A percentile compares a stretch with the other conserved stretches of the same genome.
These are phyloP conservation scores for Conticribra guillardii DNA, from an alignment of 108 stramenopile genomes.

Conservation along the genomic window DNA sequence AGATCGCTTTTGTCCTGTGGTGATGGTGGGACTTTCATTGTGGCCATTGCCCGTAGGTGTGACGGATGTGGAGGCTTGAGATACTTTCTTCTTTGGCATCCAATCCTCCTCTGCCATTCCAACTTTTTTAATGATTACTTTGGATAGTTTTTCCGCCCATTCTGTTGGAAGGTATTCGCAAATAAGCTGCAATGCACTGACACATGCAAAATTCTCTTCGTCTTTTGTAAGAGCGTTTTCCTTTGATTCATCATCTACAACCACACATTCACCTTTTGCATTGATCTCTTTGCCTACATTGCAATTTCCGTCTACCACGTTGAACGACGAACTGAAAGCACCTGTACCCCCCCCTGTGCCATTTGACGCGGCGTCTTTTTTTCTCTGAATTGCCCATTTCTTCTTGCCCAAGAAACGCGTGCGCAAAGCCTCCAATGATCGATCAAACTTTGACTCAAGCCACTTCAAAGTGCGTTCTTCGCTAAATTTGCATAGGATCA, in stretches of 20 bases:
- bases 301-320: slow-evolving; percentile 35
- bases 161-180: slow-evolving; percentile 60
- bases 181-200: slow-evolving; percentile 55
- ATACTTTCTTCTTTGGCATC: slow-evolving; percentile 37
- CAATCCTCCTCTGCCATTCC: slow-evolving; percentile 37
- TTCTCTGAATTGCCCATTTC: slow-evolving; percentile 5
- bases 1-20: slow-evolving; percentile 25
- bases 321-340: slow-evolving; percentile 48
- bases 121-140: no score
- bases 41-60: not conserved
- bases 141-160: slow-evolving; percentile 55
- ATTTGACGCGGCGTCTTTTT: not conserved
- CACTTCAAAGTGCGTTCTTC: slow-evolving; percentile 51
- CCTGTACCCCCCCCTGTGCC: slow-evolving; percentile 24
- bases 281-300: not conserved
- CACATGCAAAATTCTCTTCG: slow-evolving; percentile 25
- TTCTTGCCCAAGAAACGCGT: slow-evolving; percentile 18
- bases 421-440: slow-evolving; percentile 41
- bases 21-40: not conserved
- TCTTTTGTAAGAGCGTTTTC: slow-evolving; percentile 3
- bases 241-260: not conserved
- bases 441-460: slow-evolving; percentile 59
- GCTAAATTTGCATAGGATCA: slow-evolving; percentile 60
- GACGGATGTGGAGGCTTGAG: not conserved
- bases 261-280: not conserved